These are phyloP conservation scores for Hypoxylon sp. DNA, from an alignment of 2,329 filamentous ascomycete species.

Conservation along the genomic window DNA sequence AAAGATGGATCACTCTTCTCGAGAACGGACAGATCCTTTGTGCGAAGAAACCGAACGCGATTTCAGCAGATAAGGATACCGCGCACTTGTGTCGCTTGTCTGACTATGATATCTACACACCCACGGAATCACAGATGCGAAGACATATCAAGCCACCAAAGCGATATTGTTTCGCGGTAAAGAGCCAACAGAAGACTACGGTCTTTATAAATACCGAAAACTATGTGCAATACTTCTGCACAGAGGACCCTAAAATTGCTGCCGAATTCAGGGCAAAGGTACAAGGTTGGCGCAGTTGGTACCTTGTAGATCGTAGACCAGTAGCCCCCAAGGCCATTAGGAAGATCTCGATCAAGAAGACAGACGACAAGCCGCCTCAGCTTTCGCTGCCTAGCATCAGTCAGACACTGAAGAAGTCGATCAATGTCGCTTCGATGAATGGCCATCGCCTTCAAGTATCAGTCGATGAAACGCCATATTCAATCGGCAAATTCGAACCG, in stretches of 20 bases:
- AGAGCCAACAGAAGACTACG: slow-evolving; percentile 87
- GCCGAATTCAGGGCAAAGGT: slow-evolving; percentile 75
- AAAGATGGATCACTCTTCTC: slow-evolving; percentile 79
- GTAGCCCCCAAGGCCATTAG: slow-evolving; percentile 46
- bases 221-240: slow-evolving; percentile 92
- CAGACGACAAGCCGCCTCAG: slow-evolving; percentile 44
- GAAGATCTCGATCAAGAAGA: slow-evolving; percentile 42
- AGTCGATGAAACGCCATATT: slow-evolving; percentile 63
- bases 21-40: slow-evolving; percentile 75
- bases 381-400: slow-evolving; percentile 38
- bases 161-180: slow-evolving; percentile 85
- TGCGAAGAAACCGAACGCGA: slow-evolving; percentile 74
- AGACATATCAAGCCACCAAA: slow-evolving; percentile 84
- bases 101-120: slow-evolving; percentile 90
- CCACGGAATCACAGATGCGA: slow-evolving; percentile 71
- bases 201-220: slow-evolving; percentile 85
- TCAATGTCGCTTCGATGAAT: slow-evolving; percentile 45
- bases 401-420: slow-evolving; percentile 44
- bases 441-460: slow-evolving; percentile 52
- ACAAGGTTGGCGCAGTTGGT: slow-evolving; percentile 91
- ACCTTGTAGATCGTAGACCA: slow-evolving; percentile 75
- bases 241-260: slow-evolving; percentile 73
- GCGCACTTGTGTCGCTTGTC: slow-evolving; percentile 82
- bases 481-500: slow-evolving; percentile 73
- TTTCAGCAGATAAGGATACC: slow-evolving; percentile 69